These are phyloP conservation scores for Stereum hirsutum DNA, from an alignment of 1,284 basidiomycete genomes.

Conservation along the genomic window DNA sequence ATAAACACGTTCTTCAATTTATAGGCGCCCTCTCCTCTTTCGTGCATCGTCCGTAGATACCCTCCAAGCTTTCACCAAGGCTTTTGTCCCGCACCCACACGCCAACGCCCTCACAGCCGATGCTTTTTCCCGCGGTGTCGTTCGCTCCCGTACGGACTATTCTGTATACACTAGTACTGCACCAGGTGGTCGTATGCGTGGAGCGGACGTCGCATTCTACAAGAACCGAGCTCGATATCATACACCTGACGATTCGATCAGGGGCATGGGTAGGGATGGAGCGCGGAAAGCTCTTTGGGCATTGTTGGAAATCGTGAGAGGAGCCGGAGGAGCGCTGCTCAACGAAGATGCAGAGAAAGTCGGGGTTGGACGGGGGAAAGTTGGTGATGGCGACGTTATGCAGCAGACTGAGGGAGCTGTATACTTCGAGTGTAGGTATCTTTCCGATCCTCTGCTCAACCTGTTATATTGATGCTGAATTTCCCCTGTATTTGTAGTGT, in stretches of 20 bases:
- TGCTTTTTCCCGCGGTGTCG: conserved; percentile 47
- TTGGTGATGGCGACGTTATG: conserved; percentile 17
- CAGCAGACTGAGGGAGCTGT: conserved; percentile 31
- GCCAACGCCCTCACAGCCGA: conserved; percentile 59
- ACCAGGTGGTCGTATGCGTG: conserved; percentile 35
- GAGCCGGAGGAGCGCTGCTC: conserved; percentile 44
- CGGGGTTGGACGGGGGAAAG: conserved; percentile 13
- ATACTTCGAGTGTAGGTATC: conserved; percentile 63
- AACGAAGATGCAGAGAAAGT: conserved; percentile 17
- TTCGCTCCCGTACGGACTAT: conserved; percentile 65
- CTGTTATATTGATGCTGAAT: conserved; percentile 1
- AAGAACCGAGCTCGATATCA: conserved; percentile 62
- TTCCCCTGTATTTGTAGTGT: conserved; percentile 52
- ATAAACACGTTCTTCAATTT: conserved; percentile 2
- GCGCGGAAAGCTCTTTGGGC: conserved; percentile 55
- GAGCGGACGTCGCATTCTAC: conserved; percentile 70
- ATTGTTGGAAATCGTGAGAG: conserved; percentile 59
- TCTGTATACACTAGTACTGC: conserved; percentile 38
- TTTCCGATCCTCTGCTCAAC: not conserved
- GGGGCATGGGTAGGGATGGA: conserved; percentile 35
- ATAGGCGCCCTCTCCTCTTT: conserved; percentile 58
- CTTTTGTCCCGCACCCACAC: conserved; percentile 50
- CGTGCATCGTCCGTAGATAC: conserved; percentile 48
- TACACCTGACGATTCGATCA: conserved; percentile 54
- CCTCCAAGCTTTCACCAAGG: conserved; percentile 37